Percentiles rank a stretch among this genome's conserved stretches.
phyloP scores from a whole-genome alignment of 1,139 yeast species.

The Taiozyma sp. region DNA sequence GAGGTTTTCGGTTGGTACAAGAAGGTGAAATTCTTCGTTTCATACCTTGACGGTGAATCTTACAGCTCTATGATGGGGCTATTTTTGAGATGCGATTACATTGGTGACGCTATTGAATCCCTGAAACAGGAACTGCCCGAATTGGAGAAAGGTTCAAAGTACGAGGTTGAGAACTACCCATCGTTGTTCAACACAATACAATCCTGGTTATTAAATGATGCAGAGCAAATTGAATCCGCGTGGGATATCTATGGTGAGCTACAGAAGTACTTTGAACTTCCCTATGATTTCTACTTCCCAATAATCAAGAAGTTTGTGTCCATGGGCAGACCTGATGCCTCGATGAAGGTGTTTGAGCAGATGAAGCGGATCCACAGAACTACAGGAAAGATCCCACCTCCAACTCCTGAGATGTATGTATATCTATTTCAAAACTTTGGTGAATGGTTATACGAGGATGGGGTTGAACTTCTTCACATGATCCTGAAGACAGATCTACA shows the following conservation, averaged over 20 bases:
- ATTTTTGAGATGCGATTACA: constrained; percentile 43
- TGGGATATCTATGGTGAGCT: constrained; percentile 64
- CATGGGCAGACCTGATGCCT: constrained; percentile 56
- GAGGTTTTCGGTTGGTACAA: constrained; percentile 29
- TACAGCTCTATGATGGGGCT: constrained; percentile 42
- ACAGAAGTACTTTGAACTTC: constrained; percentile 54
- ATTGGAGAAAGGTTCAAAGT: constrained; percentile 34
- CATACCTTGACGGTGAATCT: constrained; percentile 36
- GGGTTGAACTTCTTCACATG: constrained; percentile 63
- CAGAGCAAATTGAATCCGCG: constrained; percentile 45
- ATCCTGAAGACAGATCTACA: constrained; percentile 62
- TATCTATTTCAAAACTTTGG: constrained; percentile 64
- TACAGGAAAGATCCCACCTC: constrained; percentile 57
- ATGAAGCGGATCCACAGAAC: constrained; percentile 53
- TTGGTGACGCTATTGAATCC: constrained; percentile 56
- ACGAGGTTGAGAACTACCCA: constrained; percentile 25
- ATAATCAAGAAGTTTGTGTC: constrained; percentile 50
- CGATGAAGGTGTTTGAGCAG: constrained; percentile 60
- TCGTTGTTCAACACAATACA: constrained; percentile 40
- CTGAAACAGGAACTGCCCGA: constrained; percentile 56
- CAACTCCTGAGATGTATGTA: constrained; percentile 57
- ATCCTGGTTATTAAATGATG: constrained; percentile 40
- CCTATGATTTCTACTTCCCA: constrained; percentile 57
- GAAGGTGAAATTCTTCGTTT: constrained; percentile 34
- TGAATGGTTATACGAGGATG: constrained; percentile 53